These are phyloP conservation scores for Carnegiea gigantea DNA, from an alignment of 179 eudicot genomes.

Conservation along the genomic window DNA sequence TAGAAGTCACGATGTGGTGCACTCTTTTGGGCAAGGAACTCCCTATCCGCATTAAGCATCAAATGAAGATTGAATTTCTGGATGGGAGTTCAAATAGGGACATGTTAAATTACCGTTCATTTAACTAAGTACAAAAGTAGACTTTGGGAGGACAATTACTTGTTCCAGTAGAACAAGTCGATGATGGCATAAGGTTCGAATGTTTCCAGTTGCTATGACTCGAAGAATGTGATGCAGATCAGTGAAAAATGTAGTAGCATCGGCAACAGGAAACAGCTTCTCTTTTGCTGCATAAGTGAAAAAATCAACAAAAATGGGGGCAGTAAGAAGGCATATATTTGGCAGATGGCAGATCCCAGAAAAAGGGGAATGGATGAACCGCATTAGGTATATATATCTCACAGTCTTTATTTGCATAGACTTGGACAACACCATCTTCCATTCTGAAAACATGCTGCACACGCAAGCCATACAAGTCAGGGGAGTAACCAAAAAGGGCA, in stretches of 20 bases:
- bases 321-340: slow-evolving; percentile 18
- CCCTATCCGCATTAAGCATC: slow-evolving; percentile 99
- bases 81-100: slow-evolving; percentile 22
- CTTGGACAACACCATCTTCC: slow-evolving; percentile 99
- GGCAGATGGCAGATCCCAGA: slow-evolving; percentile 2
- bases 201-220: slow-evolving; percentile 97
- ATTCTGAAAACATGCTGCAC: slow-evolving; percentile 90
- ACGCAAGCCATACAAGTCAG: not conserved
- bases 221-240: slow-evolving; percentile 97
- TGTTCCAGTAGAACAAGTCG: slow-evolving; percentile 92
- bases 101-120: slow-evolving; percentile 19
- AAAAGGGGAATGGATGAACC: slow-evolving; percentile 16
- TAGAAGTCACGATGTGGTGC: slow-evolving; percentile 99
- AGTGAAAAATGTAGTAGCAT: slow-evolving; percentile 97
- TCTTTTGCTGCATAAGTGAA: slow-evolving; percentile 59
- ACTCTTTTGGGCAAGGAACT: slow-evolving; percentile 98
- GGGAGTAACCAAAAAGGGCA: not conserved
- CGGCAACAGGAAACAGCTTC: slow-evolving; percentile 90
- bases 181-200: slow-evolving; percentile 90
- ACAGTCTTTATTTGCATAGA: slow-evolving; percentile 84
- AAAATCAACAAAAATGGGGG: slow-evolving; percentile 4
- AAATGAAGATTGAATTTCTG: slow-evolving; percentile 99
- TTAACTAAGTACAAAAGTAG: not conserved
- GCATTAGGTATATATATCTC: slow-evolving; percentile 31
- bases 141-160: slow-evolving; percentile 41